Evolutionary conservation across 148 eudicot genomes (phyloP).

Genomic region (Dianthus caryophyllus): DNA sequence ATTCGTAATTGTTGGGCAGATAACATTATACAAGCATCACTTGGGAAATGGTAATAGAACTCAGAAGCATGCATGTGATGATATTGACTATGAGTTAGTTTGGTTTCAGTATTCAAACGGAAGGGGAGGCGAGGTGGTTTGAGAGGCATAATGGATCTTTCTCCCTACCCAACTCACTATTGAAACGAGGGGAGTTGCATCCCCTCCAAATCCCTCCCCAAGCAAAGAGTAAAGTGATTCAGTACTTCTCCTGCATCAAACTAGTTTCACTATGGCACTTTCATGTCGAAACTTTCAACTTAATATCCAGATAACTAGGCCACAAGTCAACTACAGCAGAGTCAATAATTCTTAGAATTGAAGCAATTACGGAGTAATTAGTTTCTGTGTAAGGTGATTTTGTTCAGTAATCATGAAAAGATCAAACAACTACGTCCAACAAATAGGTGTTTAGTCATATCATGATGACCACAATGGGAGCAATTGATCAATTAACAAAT

Average conservation of each 20-base stretch:
- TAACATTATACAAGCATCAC: constrained; percentile 9
- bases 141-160: no score
- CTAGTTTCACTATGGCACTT: neutral
- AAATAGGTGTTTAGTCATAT: neutral
- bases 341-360: neutral
- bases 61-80: neutral
- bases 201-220: no score
- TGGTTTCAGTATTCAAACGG: no score
- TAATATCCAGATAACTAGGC: neutral
- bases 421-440: neutral
- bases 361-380: neutral
- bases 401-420: neutral
- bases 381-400: neutral
- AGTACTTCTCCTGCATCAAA: neutral
- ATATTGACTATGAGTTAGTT: neutral
- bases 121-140: no score
- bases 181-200: no score
- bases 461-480: neutral
- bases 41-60: neutral
- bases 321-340: neutral
- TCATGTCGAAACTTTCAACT: neutral
- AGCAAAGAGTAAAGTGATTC: neutral
- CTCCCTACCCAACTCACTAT: no score
- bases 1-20: neutral
- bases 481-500: neutral